Evolutionary conservation across 305 asterid species (phyloP).

Genomic region (Solanum hybrid): DNA sequence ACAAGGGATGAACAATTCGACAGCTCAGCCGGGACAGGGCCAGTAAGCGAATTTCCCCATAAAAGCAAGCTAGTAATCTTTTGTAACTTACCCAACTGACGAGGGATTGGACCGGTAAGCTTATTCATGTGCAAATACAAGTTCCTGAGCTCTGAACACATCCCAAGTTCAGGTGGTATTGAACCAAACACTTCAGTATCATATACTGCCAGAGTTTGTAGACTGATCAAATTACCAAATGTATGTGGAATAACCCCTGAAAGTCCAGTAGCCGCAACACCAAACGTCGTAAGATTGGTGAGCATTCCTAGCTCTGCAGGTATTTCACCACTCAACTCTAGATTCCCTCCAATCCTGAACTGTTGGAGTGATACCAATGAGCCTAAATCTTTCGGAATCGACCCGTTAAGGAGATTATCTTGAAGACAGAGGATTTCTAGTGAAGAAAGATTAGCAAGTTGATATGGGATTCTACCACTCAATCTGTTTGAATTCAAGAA

Average conservation of each 20-base stretch:
- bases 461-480: slow-evolving; percentile 56
- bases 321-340: slow-evolving; percentile 55
- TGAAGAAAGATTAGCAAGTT: slow-evolving; percentile 53
- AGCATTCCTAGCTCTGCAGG: slow-evolving; percentile 57
- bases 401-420: slow-evolving; percentile 69
- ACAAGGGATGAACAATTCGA: slow-evolving; percentile 67
- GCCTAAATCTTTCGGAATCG: slow-evolving; percentile 59
- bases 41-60: slow-evolving; percentile 75
- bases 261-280: slow-evolving; percentile 76
- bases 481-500: slow-evolving; percentile 64
- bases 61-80: slow-evolving; percentile 73
- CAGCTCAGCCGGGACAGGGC: slow-evolving; percentile 46
- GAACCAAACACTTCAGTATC: slow-evolving; percentile 68
- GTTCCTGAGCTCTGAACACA: slow-evolving; percentile 53
- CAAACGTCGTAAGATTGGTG: slow-evolving; percentile 64
- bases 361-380: slow-evolving; percentile 55
- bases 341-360: slow-evolving; percentile 84
- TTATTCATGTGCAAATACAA: slow-evolving; percentile 77
- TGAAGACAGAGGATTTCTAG: slow-evolving; percentile 68
- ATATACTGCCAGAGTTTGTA: slow-evolving; percentile 61
- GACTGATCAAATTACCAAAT: slow-evolving; percentile 51
- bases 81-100: slow-evolving; percentile 53
- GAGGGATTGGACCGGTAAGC: slow-evolving; percentile 65
- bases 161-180: slow-evolving; percentile 68
- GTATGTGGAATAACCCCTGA: slow-evolving; percentile 70